A percentile compares a stretch with the other conserved stretches of the same genome.
These are phyloP conservation scores for Lagerstroemia speciosa DNA, from an alignment of 345 rosid species.

Conservation along the genomic window DNA sequence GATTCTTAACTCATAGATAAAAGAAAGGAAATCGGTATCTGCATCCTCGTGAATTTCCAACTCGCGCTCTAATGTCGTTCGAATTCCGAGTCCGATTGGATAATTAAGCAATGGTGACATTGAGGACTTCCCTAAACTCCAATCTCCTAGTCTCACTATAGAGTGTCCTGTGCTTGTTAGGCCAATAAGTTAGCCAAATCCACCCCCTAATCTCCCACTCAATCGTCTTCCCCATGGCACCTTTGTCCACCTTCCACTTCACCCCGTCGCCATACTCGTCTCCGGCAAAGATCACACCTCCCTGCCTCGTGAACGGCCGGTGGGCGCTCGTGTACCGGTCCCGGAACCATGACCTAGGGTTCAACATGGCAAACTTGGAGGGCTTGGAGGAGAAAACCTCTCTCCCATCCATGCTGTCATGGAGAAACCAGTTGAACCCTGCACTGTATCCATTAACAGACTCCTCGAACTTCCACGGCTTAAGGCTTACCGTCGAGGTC, in stretches of 20 bases:
- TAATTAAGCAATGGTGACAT: conserved; percentile 38
- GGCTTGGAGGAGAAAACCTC: conserved; percentile 80
- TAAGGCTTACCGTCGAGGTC: conserved; percentile 47
- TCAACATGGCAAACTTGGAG: conserved; percentile 45
- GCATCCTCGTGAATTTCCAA: no score
- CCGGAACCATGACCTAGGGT: conserved; percentile 78
- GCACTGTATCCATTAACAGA: conserved; percentile 58
- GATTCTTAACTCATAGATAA: background rate
- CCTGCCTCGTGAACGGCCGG: conserved; percentile 70
- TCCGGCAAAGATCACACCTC: conserved; percentile 77
- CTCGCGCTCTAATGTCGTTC: background rate
- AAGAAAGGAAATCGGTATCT: no score
- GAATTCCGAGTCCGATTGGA: background rate
- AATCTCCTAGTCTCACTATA: conserved; percentile 67
- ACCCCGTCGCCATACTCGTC: conserved; percentile 72
- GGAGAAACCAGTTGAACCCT: conserved; percentile 73
- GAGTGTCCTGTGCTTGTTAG: conserved; percentile 61
- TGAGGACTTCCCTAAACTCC: conserved; percentile 59
- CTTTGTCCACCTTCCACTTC: conserved; percentile 62
- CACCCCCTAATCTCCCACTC: conserved; percentile 79
- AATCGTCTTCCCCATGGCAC: conserved; percentile 46
- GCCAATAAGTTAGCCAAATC: conserved; percentile 94
- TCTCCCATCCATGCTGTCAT: conserved; percentile 61
- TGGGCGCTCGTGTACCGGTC: conserved; percentile 56
- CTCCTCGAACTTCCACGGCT: conserved; percentile 83